Conservation (phyloP, 2,329 filamentous ascomycete genomes). For the Colletotrichum tamarilloi region DNA sequence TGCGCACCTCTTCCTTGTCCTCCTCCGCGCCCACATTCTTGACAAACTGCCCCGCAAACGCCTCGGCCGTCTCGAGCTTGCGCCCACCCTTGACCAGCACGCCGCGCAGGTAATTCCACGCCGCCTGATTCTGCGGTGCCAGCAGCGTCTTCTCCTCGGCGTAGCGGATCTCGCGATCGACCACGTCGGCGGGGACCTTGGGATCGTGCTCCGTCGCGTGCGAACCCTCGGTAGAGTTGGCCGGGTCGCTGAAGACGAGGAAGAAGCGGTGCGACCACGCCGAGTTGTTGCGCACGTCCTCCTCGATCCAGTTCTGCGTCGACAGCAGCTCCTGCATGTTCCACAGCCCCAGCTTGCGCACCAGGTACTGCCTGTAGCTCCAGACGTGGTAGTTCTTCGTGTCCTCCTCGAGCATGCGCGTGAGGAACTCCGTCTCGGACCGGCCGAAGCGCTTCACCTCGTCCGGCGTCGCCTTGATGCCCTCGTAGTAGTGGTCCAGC, state of each 20-base stretch:
- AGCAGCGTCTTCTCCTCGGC: conserved; percentile 78
- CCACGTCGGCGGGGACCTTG: conserved; percentile 68
- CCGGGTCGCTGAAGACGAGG: conserved; percentile 79
- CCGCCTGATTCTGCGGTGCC: conserved; percentile 92
- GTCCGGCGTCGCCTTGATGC: conserved; percentile 65
- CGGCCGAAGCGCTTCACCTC: conserved; percentile 67
- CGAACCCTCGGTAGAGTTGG: conserved; percentile 55
- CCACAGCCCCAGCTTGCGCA: conserved; percentile 75
- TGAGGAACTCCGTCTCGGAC: conserved; percentile 81
- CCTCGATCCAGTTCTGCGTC: conserved; percentile 77
- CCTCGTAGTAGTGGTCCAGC: conserved; percentile 66
- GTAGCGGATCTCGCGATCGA: conserved; percentile 81
- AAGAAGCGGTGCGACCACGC: conserved; percentile 99
- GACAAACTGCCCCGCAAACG: conserved; percentile 64
- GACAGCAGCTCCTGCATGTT: conserved; percentile 76
- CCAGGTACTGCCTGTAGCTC: conserved; percentile 86
- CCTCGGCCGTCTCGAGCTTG: conserved; percentile 55
- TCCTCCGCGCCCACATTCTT: conserved; percentile 55
- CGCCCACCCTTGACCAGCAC: conserved; percentile 75
- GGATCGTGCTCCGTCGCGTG: conserved; percentile 64
- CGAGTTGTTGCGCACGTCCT: conserved; percentile 94
- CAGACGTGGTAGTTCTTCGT: conserved; percentile 99
- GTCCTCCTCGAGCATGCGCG: conserved; percentile 83
- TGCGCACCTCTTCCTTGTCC: conserved; percentile 63
- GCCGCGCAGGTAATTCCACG: conserved; percentile 92